phyloP scores from a whole-genome alignment of 2,329 filamentous ascomycete genomes.

The Pyrenophora graminea region DNA sequence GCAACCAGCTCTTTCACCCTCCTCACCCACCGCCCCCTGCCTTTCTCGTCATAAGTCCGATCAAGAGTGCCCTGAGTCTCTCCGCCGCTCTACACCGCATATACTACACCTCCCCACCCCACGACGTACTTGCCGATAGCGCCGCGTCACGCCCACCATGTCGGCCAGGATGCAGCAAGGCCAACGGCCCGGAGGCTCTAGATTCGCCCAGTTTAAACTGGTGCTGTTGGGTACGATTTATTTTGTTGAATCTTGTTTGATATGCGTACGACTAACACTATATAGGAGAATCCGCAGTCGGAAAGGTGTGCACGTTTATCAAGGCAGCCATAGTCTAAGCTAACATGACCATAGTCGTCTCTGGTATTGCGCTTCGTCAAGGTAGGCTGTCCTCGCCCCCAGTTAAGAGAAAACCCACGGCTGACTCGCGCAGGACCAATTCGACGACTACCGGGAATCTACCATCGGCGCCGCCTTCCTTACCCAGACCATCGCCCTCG shows the following conservation, averaged over 20 bases:
- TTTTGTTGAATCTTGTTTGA: not conserved
- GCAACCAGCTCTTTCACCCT: conserved; percentile 16
- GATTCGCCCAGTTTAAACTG: conserved; percentile 99
- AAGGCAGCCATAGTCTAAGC: conserved; percentile 32
- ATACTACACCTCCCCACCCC: conserved; percentile 2
- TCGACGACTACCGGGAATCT: conserved; percentile 96
- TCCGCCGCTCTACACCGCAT: conserved; percentile 1
- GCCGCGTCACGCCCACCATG: conserved; percentile 61
- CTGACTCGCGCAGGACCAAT: conserved; percentile 76
- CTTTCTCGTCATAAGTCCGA: conserved; percentile 4
- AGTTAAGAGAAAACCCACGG: not conserved
- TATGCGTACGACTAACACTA: conserved; percentile 24
- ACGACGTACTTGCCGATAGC: conserved; percentile 18
- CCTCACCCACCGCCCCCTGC: conserved; percentile 8
- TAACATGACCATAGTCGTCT: conserved; percentile 72
- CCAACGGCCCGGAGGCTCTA: conserved; percentile 65
- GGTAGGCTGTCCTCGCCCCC: conserved; percentile 56
- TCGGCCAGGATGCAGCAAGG: conserved; percentile 80
- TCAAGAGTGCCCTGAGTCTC: conserved; percentile 1
- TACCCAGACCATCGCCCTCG: conserved; percentile 97
- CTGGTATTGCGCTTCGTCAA: conserved; percentile 98
- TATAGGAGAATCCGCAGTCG: conserved; percentile 93
- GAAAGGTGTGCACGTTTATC: conserved; percentile 71
- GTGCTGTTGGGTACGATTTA: conserved; percentile 82
- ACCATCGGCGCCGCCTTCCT: conserved; percentile 98